Conservation (phyloP, 208 protist species). For the Crithidia expoeki region DNA sequence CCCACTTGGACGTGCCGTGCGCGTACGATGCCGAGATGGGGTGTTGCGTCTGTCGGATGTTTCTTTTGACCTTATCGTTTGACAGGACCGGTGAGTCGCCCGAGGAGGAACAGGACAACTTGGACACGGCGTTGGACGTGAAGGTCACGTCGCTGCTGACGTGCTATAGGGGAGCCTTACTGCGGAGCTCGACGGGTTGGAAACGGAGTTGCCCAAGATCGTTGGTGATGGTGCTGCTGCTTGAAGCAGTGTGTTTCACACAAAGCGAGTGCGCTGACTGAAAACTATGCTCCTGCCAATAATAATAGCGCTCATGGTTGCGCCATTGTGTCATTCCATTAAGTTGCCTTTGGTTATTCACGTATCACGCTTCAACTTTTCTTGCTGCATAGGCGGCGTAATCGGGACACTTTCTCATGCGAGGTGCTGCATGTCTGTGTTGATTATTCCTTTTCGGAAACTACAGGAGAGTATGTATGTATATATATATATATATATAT, state of each 20-base stretch:
- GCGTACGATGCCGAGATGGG: conserved; percentile 91
- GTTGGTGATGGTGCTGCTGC: background rate
- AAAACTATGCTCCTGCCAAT: no score
- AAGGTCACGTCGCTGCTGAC: conserved; percentile 41
- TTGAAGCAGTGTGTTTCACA: no score
- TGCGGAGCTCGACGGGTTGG: conserved; percentile 38
- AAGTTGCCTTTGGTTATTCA: no score
- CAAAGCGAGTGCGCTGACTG: background rate
- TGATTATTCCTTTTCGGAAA: no score
- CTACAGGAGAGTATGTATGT: no score
- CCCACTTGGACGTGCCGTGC: conserved; percentile 64
- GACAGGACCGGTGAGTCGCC: conserved; percentile 41
- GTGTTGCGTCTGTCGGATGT: conserved; percentile 95
- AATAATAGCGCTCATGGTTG: no score
- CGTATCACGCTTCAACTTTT: no score
- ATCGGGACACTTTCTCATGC: no score
- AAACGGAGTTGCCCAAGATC: conserved; percentile 22
- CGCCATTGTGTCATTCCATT: no score
- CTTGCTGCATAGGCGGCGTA: no score
- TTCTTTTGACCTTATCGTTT: conserved; percentile 78
- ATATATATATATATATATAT: no score
- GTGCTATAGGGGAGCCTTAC: conserved; percentile 59
- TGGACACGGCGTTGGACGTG: conserved; percentile 47
- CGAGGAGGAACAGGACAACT: conserved; percentile 76
- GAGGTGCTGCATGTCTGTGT: no score